These are phyloP conservation scores for Herpetomonas tarakana DNA, from an alignment of 208 protist genomes.

Conservation along the genomic window DNA sequence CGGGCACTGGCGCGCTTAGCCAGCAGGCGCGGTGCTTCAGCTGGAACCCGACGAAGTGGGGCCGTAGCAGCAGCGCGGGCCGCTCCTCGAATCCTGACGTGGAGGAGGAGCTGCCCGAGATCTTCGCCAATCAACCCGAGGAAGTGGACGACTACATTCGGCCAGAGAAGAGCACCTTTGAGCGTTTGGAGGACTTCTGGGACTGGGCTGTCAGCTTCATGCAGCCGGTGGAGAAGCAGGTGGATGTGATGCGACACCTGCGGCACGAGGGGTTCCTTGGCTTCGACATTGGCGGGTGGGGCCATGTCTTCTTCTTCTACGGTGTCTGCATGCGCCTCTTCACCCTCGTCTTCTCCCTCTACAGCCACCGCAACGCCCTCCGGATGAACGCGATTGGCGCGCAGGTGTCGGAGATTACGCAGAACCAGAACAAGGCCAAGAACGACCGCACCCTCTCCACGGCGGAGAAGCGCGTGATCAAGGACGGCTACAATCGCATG, in stretches of 20 bases:
- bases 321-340: conserved; percentile 70
- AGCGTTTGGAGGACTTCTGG: conserved; percentile 84
- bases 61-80: conserved; percentile 16
- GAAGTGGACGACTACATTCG: conserved; percentile 89
- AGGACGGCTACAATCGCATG: conserved; percentile 84
- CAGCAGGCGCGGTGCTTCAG: conserved; percentile 42
- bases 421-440: conserved; percentile 71
- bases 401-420: conserved; percentile 77
- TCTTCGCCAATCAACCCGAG: conserved; percentile 76
- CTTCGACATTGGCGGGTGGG: conserved; percentile 75
- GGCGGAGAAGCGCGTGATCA: conserved; percentile 82
- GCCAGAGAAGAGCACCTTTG: conserved; percentile 79
- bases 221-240: conserved; percentile 83
- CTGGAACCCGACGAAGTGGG: conserved; percentile 68
- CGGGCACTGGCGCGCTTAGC: no score
- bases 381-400: conserved; percentile 72
- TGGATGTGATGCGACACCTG: conserved; percentile 76
- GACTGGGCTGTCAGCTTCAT: conserved; percentile 84
- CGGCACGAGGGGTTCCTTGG: conserved; percentile 69
- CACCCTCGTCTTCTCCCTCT: conserved; percentile 73
- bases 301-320: conserved; percentile 81
- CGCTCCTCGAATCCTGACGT: conserved; percentile 35
- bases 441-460: conserved; percentile 77
- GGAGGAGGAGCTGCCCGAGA: conserved; percentile 84
- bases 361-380: conserved; percentile 81